phyloP scores from a whole-genome alignment of 495 filamentous ascomycete genomes.

The Trichocladium antarcticum region DNA sequence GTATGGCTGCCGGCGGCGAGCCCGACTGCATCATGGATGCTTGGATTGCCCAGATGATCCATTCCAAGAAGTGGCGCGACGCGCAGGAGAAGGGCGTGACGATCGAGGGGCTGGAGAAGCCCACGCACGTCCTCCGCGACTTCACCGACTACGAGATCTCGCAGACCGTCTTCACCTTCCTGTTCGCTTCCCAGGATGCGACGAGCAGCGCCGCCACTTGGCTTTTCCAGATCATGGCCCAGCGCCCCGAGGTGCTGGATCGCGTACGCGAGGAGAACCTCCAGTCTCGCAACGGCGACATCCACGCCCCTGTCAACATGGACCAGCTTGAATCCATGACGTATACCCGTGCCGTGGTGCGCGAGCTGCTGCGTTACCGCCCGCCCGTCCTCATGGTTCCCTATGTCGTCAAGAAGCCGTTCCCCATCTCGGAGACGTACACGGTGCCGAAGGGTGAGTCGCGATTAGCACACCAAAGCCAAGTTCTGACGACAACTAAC shows the following conservation, averaged over 20 bases:
- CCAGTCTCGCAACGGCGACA: slow-evolving; percentile 63
- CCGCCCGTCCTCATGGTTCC: slow-evolving; percentile 98
- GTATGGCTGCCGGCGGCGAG: slow-evolving; percentile 84
- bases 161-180: slow-evolving; percentile 92
- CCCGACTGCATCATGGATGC: slow-evolving; percentile 87
- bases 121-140: slow-evolving; percentile 63
- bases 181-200: slow-evolving; percentile 96
- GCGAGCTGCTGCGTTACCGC: slow-evolving; percentile 88
- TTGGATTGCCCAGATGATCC: slow-evolving; percentile 79
- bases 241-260: slow-evolving; percentile 82
- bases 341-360: slow-evolving; percentile 86
- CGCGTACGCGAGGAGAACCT: slow-evolving; percentile 90
- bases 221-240: slow-evolving; percentile 90
- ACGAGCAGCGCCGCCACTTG: slow-evolving; percentile 88
- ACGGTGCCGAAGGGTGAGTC: slow-evolving; percentile 67
- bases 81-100: slow-evolving; percentile 52
- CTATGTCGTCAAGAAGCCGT: slow-evolving; percentile 87
- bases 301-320: slow-evolving; percentile 56
- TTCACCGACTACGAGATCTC: slow-evolving; percentile 91
- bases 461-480: not conserved
- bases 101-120: slow-evolving; percentile 64
- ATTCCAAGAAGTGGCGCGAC: slow-evolving; percentile 68
- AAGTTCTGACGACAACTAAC: not conserved
- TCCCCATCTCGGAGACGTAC: slow-evolving; percentile 82
- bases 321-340: slow-evolving; percentile 79